Evolutionary conservation across 2,329 filamentous ascomycete species (phyloP).

Genomic region (Macrophomina phaseolina): DNA sequence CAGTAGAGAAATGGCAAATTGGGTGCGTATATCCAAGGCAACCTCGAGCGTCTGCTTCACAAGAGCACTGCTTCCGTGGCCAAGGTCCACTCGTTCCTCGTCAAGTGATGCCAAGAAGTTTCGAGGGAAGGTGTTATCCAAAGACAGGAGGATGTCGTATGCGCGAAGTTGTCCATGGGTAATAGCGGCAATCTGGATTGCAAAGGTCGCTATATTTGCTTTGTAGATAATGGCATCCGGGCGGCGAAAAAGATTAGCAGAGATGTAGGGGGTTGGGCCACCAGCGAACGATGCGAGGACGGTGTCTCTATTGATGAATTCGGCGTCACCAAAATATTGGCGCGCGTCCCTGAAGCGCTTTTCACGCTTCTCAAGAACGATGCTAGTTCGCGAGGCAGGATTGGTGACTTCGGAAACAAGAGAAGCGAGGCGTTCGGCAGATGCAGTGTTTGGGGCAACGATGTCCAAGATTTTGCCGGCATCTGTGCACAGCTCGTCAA

Average conservation of each 20-base stretch:
- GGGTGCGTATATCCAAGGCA: conserved; percentile 61
- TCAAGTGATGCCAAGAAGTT: conserved; percentile 40
- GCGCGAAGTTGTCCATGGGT: conserved; percentile 37
- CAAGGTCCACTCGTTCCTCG: conserved; percentile 30
- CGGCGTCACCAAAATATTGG: conserved; percentile 43
- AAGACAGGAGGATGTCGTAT: conserved; percentile 38
- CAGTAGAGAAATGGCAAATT: conserved; percentile 58
- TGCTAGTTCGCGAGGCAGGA: conserved; percentile 38
- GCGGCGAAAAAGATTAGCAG: conserved; percentile 31
- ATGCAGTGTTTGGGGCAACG: conserved; percentile 34
- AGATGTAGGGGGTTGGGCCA: not conserved
- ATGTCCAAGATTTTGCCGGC: conserved; percentile 39
- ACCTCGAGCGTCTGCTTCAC: conserved; percentile 54
- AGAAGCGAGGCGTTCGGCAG: not conserved
- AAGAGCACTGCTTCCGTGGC: conserved; percentile 43
- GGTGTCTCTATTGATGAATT: conserved; percentile 46
- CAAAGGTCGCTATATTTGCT: conserved; percentile 52
- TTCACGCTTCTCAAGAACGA: conserved; percentile 34
- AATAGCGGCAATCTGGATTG: conserved; percentile 43
- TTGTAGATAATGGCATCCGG: conserved; percentile 51
- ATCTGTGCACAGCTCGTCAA: conserved; percentile 45
- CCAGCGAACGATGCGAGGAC: conserved; percentile 4
- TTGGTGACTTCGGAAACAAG: conserved; percentile 31
- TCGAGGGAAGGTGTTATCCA: conserved; percentile 44
- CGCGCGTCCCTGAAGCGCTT: conserved; percentile 42